A percentile compares a stretch with the other conserved stretches of the same genome.
Conservation (phyloP, 495 filamentous ascomycete genomes). For the Lasiosphaeriaceae sp. region DNA sequence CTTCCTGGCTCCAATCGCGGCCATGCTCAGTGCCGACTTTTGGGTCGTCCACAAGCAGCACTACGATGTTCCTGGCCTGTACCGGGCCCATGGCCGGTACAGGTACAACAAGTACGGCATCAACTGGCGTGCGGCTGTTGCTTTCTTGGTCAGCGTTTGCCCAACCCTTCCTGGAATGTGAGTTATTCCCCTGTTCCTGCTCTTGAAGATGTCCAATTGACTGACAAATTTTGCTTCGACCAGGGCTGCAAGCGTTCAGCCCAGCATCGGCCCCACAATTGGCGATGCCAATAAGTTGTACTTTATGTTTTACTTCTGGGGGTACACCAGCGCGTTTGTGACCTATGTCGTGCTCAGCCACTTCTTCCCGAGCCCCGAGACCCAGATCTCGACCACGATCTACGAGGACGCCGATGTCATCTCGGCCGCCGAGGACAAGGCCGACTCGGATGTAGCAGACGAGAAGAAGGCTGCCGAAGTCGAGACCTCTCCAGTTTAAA, state of each 20-base stretch:
- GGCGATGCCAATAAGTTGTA: conserved; percentile 30
- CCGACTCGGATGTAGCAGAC: conserved; percentile 17
- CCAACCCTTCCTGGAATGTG: conserved; percentile 40
- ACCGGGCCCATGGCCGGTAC: conserved; percentile 35
- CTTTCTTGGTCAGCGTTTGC: conserved; percentile 35
- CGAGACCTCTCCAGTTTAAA: conserved; percentile 12
- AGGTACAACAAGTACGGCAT: conserved; percentile 32
- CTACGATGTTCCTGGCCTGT: conserved; percentile 42
- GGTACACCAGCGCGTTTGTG: conserved; percentile 36
- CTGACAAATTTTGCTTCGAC: not conserved
- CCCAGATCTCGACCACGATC: conserved; percentile 25
- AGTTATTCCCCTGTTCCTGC: conserved; percentile 8
- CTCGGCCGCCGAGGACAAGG: conserved; percentile 13
- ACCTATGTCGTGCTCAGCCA: conserved; percentile 27
- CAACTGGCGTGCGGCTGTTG: conserved; percentile 42
- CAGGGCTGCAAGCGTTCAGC: conserved; percentile 26
- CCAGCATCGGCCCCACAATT: conserved; percentile 14
- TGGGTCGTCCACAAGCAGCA: conserved; percentile 44
- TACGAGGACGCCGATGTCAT: conserved; percentile 23
- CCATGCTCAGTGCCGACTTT: conserved; percentile 47
- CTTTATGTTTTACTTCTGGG: conserved; percentile 39
- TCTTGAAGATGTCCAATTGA: not conserved
- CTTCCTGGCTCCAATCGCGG: conserved; percentile 46
- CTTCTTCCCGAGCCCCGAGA: conserved; percentile 34
- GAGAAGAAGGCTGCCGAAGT: conserved; percentile 17